Evolutionary conservation across 2,329 filamentous ascomycete species (phyloP), one percentile per base, ranked within the genome.

Genomic region (Bipolaris oryzae): DNA sequence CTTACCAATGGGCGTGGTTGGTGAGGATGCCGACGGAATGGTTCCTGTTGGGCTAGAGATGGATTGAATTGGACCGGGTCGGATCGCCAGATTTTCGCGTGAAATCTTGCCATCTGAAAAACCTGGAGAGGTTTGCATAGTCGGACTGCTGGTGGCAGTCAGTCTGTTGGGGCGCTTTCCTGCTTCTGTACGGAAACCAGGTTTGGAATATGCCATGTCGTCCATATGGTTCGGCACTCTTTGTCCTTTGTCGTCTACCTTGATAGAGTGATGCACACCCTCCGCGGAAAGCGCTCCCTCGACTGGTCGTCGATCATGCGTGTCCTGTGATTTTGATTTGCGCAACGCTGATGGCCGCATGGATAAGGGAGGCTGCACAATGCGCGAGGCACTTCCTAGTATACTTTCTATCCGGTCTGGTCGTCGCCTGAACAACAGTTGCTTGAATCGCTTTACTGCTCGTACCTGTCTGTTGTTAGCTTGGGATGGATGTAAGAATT

Each of bases 381-480:
- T 82, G 47, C 83, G 80, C 13, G 84, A 80, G 31, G 84, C 82
- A 53, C 81, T 79, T 3, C 85, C 86, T 16, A 89, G 79, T 31
- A 88, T 84, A 41, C 83, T 84, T 57, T 86, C 82, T 67, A 88
- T 80, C 25, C 81, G 77, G 35, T 78, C 78, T 53, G 84, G 79
- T 66, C 83, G 80, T 58, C 82, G 83, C 54, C 81, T 79, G 61
- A 85, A 81, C 28, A 95, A 78, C 7, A 96, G 81, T 48, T 84
- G 80, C 74, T 96, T 97, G 81, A 98, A 97, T 55, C 89, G 90
- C 61, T 89, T 88, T 38, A 96, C 94, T 3, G 93, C 95, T 85
- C 91, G 95, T 82, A 98, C 90, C 88, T 92, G 25, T 11, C 31
- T 11, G 23, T 25, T 10, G 52, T 68, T 41, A 63, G 54, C 11